Evolutionary conservation across 345 rosid genomes (phyloP), one percentile per base, ranked within the genome.

Genomic region (Toxicodendron radicans): DNA sequence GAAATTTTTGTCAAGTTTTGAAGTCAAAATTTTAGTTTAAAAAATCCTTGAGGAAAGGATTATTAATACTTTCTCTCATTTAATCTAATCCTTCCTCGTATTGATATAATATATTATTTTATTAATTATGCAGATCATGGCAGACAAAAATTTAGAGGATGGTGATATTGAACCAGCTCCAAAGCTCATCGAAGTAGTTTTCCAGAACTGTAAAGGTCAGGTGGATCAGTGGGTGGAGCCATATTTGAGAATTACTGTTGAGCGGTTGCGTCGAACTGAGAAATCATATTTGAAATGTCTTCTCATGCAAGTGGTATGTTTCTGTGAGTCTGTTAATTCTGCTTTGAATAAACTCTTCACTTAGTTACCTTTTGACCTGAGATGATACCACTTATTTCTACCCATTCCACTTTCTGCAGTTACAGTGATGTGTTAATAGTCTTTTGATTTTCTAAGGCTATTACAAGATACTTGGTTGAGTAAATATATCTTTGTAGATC

Each of bases 211-310:
- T 83, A 91, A 83, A 84, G 99, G 98, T 64, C 98, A 92, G 80
- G 98, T 96, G 82, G 99, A 96, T 86, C 98, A 86, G 4, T 96
- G 97, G 97, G 86, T 89, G 76, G 99, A 96, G 77, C 98, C 99
- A 80, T 96, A 91, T 83, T 79, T 96, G 66, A 88, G 92, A 78
- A 82, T 96, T 65, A 89, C 97, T 6, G 82, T 93, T 76, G 95
- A 92, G 74, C 86, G 97, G 68, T 85, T 96, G 79, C 90, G 84
- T 48, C 87, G 90, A 71, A 82, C 97, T n/a, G 92, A 91, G 77
- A 88, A 86, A 76, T 81, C 97, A 60, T 85, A 86, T 79, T 83
- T 96, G 83, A 96, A 96, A 78, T 93, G 97, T 73, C 98, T 96
- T 79, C 95, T 96, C 63, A 43, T 93, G 74, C 98, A 96, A 92